Conservation (phyloP, 352 stramenopile species). For the Chrysophaeum taylorii region DNA sequence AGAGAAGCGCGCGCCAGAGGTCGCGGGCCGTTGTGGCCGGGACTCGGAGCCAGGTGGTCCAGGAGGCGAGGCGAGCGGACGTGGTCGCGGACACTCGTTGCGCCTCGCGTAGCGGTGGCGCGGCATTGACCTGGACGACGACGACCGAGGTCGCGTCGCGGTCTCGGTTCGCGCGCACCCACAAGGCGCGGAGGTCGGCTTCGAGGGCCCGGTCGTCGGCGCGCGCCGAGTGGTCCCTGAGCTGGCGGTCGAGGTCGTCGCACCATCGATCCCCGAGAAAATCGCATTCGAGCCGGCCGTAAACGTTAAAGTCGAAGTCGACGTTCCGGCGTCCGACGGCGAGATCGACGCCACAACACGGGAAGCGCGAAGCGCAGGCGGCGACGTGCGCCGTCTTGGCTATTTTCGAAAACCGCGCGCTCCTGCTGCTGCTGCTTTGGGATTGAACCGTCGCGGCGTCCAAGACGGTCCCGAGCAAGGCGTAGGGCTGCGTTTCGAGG, state of each 20-base stretch:
- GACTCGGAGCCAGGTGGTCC: not conserved
- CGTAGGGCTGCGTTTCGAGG: not conserved
- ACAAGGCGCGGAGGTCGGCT: not conserved
- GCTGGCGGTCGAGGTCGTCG: not conserved
- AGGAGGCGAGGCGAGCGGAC: no score
- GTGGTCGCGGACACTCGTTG: not conserved
- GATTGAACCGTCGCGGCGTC: not conserved
- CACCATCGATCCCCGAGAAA: not conserved
- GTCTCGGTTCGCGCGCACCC: no score
- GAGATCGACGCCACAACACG: not conserved
- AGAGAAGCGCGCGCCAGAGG: not conserved
- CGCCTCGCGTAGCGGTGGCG: not conserved
- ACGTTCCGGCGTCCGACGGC: not conserved
- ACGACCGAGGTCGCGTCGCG: not conserved
- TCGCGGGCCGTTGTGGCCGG: not conserved
- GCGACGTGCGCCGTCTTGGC: not conserved
- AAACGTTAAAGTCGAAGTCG: not conserved
- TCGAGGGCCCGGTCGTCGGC: not conserved
- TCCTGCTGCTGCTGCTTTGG: not conserved
- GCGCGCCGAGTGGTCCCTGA: not conserved
- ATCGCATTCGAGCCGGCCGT: not conserved
- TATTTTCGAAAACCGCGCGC: not conserved
- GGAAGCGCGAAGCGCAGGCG: not conserved
- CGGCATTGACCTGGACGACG: not conserved
- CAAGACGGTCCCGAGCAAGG: not conserved